A percentile compares a stretch with the other conserved stretches of the same genome.
Conservation (phyloP, 202 grass and related monocot species). For the Panicum virgatum region DNA sequence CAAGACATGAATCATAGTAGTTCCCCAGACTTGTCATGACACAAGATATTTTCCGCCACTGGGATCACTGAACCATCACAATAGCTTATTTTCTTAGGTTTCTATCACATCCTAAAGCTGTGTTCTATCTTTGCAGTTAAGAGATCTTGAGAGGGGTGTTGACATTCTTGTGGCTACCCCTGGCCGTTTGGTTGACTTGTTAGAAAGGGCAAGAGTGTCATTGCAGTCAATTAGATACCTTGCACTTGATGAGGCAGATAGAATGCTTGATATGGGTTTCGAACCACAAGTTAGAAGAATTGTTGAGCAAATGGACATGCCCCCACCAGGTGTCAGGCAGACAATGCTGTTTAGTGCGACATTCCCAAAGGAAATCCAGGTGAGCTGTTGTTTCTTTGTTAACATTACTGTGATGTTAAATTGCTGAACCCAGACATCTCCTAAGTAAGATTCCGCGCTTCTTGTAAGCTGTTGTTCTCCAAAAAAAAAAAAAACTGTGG, state of each 20-base stretch:
- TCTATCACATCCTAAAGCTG: background rate
- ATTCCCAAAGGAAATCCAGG: constrained; percentile 82
- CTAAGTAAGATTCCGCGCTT: background rate
- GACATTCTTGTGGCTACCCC: constrained; percentile 92
- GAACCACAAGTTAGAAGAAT: constrained; percentile 87
- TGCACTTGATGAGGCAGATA: constrained; percentile 81
- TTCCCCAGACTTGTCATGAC: background rate
- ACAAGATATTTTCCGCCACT: background rate
- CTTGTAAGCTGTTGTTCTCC: background rate
- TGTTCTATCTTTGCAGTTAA: constrained; percentile 48
- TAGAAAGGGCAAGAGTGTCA: constrained; percentile 78
- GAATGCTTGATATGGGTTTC: constrained; percentile 94
- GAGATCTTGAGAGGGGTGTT: constrained; percentile 83
- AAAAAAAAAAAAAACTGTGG: background rate
- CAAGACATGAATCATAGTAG: background rate
- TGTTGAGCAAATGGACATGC: constrained; percentile 92
- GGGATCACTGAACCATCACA: background rate
- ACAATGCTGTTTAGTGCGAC: constrained; percentile 82
- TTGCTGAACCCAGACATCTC: background rate
- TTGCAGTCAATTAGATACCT: constrained; percentile 73
- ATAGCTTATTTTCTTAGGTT: background rate
- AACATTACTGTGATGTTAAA: background rate
- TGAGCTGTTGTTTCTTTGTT: constrained; percentile 25
- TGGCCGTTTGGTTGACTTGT: constrained; percentile 79
- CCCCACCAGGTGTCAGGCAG: constrained; percentile 63